phyloP scores from a whole-genome alignment of 805 yeast species.

The Danielozyma ontarioensis region DNA sequence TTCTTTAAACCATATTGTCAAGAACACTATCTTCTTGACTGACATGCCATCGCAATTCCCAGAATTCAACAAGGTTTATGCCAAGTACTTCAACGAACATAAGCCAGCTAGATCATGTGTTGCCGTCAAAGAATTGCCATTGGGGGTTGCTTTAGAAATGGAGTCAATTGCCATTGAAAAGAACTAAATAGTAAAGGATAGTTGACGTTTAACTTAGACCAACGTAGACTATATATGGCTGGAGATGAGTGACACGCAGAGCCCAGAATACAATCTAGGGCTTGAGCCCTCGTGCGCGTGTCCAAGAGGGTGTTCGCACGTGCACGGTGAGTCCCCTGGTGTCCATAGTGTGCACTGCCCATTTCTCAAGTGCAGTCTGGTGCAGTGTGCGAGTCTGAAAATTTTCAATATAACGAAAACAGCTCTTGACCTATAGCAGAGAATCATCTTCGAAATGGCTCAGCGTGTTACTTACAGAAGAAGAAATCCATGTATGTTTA shows the following conservation, averaged over 20 bases:
- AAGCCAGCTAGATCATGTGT: slow-evolving; percentile 98
- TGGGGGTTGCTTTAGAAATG: slow-evolving; percentile 82
- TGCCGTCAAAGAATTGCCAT: slow-evolving; percentile 87
- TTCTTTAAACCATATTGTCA: slow-evolving; percentile 75
- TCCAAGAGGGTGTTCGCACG: slow-evolving; percentile 1
- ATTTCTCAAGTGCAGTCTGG: slow-evolving; percentile 1
- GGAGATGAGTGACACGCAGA: not conserved
- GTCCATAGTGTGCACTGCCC: slow-evolving; percentile 2
- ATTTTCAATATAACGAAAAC: slow-evolving; percentile 9
- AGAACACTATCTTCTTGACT: slow-evolving; percentile 84
- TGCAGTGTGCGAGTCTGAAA: no score
- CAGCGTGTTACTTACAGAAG: slow-evolving; percentile 99
- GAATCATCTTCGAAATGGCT: slow-evolving; percentile 65
- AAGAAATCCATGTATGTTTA: slow-evolving; percentile 72
- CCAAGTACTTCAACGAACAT: slow-evolving; percentile 66
- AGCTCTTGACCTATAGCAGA: slow-evolving; percentile 9
- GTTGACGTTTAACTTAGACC: not conserved
- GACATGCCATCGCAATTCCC: slow-evolving; percentile 79
- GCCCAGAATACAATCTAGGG: not conserved
- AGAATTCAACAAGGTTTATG: slow-evolving; percentile 81
- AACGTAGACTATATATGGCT: slow-evolving; percentile 13
- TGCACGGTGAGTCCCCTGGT: slow-evolving; percentile 1
- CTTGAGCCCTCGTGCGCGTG: slow-evolving; percentile 1
- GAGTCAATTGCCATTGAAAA: slow-evolving; percentile 85
- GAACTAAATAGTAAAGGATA: slow-evolving; percentile 17